Conservation (phyloP, 345 rosid species). For the Corymbia maculata region DNA sequence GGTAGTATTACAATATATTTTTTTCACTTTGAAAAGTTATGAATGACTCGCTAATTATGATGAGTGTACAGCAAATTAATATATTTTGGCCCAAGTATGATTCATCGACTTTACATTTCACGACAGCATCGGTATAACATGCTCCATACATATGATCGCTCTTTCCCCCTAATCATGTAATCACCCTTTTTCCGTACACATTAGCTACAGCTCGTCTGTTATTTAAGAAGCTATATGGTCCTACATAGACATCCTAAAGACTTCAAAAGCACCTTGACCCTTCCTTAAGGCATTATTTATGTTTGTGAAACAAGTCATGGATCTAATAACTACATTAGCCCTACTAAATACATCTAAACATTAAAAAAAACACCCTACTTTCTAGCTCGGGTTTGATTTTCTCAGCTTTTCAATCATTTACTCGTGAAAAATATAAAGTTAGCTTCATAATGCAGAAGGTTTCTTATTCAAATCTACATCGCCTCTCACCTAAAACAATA, state of each 20-base stretch:
- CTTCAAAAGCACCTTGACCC: background rate
- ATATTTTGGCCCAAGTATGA: background rate
- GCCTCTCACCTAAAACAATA: background rate
- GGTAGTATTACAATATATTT: background rate
- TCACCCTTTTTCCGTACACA: background rate
- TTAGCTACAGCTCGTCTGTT: too few species aligned
- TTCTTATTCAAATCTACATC: background rate
- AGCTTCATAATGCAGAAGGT: accelerated
- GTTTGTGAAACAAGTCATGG: background rate
- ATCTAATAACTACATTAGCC: background rate
- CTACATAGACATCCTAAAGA: background rate
- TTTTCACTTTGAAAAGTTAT: background rate
- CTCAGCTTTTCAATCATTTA: background rate
- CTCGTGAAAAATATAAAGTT: background rate
- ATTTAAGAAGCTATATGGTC: background rate
- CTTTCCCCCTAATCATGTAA: background rate
- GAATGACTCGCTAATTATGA: background rate
- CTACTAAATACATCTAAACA: background rate
- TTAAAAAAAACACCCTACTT: background rate
- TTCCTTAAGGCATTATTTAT: background rate
- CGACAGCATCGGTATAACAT: background rate
- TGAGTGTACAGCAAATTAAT: accelerated
- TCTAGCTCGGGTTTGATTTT: background rate
- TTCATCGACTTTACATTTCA: background rate
- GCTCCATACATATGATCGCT: background rate